Base-by-base conservation (phyloP, 495 filamentous ascomycete species). In the Daldinia bambusicola region DNA sequence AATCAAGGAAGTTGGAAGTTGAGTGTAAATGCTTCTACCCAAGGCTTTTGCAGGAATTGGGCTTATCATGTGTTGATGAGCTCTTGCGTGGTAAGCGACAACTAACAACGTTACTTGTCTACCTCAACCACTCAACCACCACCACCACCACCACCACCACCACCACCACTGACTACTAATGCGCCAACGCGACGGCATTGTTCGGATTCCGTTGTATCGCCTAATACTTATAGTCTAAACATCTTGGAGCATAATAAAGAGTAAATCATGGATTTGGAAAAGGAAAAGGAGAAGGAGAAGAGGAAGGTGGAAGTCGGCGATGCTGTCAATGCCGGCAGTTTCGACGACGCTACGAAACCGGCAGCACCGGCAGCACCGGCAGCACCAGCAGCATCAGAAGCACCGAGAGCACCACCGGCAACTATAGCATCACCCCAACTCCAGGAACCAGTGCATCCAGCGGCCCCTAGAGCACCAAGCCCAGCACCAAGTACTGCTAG, bases 401-500 rank as follows among this genome's bases (percentile, higher is more conserved):
- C n/a, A n/a, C n/a, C n/a, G n/a, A n/a, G n/a, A n/a, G n/a, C n/a
- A n/a, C n/a, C n/a, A n/a, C n/a, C n/a, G 10, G 52, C 53, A 45
- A 32, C 34, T 41, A 5, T 32, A 6, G 9, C 37, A 43, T 32
- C 37, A 13, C 18, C 38, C 5, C 38, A 50, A 2, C 30, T 40
- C 12, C 6, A 34, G 1, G 55, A 65, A 18, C 34, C 50, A 4
- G 31, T 43, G 7, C 61, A 69, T 34, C 12, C 51, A 14, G 14
- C 63, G 14, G 20, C 51, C 57, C 63, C 48, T 55, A 55, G 31
- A 48, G 63, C 61, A 45, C 22, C 75, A 51, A 77, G 73, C 41
- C 67, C 65, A 0, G 66, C 57, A 9, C 66, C 74, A 31, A 64
- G 73, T 31, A 55, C 69, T 10, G 61, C 74, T 1, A 66, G 61